Conservation (phyloP, 2,329 filamentous ascomycete species). For the Exophiala calicioides region DNA sequence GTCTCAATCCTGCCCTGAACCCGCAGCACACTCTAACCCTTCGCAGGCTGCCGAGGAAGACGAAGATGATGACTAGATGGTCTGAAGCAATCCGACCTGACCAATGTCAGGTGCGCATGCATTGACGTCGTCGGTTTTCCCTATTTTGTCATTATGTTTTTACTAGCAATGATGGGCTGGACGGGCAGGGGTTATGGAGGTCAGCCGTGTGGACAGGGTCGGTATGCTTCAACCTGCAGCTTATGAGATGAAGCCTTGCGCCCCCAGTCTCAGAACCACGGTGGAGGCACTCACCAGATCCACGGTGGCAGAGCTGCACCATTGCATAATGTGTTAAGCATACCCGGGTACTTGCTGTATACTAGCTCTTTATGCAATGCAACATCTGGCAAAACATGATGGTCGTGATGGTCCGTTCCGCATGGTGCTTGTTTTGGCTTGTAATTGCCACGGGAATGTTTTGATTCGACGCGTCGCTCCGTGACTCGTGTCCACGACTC, state of each 20-base stretch:
- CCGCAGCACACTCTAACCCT: background rate
- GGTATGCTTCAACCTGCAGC: constrained; percentile 23
- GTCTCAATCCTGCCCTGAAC: background rate
- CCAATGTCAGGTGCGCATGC: constrained; percentile 1
- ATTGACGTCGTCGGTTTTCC: constrained; percentile 16
- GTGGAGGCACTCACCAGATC: background rate
- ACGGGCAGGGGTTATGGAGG: constrained; percentile 27
- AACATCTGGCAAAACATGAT: constrained; percentile 19
- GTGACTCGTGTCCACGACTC: too few relatives aligned
- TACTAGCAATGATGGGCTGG: constrained; percentile 26
- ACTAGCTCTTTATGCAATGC: constrained; percentile 29
- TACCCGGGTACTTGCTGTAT: constrained; percentile 26
- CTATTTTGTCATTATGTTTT: constrained; percentile 26
- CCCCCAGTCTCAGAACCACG: constrained; percentile 4
- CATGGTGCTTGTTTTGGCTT: too few relatives aligned
- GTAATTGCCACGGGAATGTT: too few relatives aligned
- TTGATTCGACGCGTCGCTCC: too few relatives aligned
- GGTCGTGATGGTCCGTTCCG: background rate
- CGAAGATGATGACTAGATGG: constrained; percentile 24
- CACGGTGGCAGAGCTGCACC: constrained; percentile 21
- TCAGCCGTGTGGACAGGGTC: constrained; percentile 20
- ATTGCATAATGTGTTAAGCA: constrained; percentile 21
- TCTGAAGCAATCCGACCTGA: background rate
- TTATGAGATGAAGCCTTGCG: constrained; percentile 13
- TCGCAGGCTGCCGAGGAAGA: constrained; percentile 13